Conservation (phyloP, 352 stramenopile genomes). For the Phytopythium helicoides region DNA sequence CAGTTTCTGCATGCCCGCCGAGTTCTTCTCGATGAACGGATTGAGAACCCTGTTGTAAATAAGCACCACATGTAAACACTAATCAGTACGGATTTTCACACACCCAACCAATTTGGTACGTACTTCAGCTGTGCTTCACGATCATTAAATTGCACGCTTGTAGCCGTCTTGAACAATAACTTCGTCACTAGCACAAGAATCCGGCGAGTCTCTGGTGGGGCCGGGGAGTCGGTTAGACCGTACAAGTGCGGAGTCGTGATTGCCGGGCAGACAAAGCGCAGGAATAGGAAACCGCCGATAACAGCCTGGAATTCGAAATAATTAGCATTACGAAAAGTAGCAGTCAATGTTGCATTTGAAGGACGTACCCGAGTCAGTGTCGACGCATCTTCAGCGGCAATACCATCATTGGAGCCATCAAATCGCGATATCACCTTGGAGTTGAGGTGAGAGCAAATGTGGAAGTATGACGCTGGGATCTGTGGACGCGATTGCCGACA, state of each 20-base stretch:
- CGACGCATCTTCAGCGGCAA: slow-evolving; percentile 53
- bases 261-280: slow-evolving; percentile 86
- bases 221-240: slow-evolving; percentile 71
- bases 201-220: slow-evolving; percentile 62
- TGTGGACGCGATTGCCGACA: slow-evolving; percentile 13
- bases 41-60: slow-evolving; percentile 64
- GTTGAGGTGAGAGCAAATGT: slow-evolving; percentile 78
- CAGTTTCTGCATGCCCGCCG: slow-evolving; percentile 67
- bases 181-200: slow-evolving; percentile 88
- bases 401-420: slow-evolving; percentile 52
- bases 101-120: too few species aligned
- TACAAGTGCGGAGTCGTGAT: slow-evolving; percentile 87
- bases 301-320: slow-evolving; percentile 42
- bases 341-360: neutral
- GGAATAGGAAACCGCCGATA: slow-evolving; percentile 86
- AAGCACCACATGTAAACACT: too few species aligned
- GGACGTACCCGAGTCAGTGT: slow-evolving; percentile 50
- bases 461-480: slow-evolving; percentile 71
- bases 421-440: slow-evolving; percentile 71
- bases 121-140: slow-evolving; percentile 81
- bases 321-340: neutral
- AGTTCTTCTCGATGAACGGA: slow-evolving; percentile 85
- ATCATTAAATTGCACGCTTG: slow-evolving; percentile 82
- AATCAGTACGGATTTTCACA: too few species aligned
- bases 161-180: slow-evolving; percentile 88